Evolutionary conservation across 345 rosid species (phyloP), one percentile per base, ranked within the genome.

Genomic region (Zanthoxylum bungeanum): DNA sequence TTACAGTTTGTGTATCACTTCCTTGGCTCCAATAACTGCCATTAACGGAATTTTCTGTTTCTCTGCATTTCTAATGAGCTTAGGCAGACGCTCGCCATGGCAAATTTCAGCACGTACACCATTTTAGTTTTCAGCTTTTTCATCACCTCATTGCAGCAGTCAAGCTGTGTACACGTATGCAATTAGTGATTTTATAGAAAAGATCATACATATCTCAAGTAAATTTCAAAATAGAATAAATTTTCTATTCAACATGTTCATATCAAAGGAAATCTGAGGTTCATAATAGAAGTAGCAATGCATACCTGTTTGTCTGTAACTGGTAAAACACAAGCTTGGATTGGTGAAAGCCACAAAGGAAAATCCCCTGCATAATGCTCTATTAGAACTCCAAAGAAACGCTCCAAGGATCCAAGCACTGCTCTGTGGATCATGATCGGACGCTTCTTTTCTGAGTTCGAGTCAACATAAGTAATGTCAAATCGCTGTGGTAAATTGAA

Each of bases 391-490:
- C 98, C 98, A 52, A 94, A 94, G 73, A 94, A 92, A 39, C 96
- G 84, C 80, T 94, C 98, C 50, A 94, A 66, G 9, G 98, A 92
- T 28, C 98, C 98, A 55, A 94, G 91, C 68, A 94, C 95, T 8
- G 98, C 98, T 79, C 98, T 89, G 77, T 94, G 98, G 71, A 94
- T 92, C 98, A 94, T 89, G 72, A 94, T 94, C 28, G 98, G 97
- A 39, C 86, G 93, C 80, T 85, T 86, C 80, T 85, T 94, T 73
- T 89, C 92, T 4, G 85, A 80, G 77, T 90, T 81, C 8, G 98
- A 86, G 80, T 92, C 97, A 1, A 90, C 87, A 72, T 90, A 92
- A 53, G 97, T 89, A 36, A 94, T 85, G 78, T 94, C 95, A 75
- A 94, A 94, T 51, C 92, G 77, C 78, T 90, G 87, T 40, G 98